Evolutionary conservation across 2,329 filamentous ascomycete genomes (phyloP).

Genomic region (Alternaria angustiovoidea): DNA sequence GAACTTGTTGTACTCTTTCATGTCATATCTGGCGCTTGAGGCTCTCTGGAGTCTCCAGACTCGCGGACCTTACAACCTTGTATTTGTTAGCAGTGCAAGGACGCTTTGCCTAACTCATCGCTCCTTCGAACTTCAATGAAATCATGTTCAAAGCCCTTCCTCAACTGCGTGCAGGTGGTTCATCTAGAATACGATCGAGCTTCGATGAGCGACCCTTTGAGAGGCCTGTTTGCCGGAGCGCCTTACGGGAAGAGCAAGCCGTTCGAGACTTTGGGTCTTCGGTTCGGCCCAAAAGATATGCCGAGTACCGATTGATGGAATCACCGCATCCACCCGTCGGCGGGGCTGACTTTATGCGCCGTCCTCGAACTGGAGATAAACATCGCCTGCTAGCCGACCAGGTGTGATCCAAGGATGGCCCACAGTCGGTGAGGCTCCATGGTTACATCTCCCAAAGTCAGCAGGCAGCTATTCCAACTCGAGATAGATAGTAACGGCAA

Average conservation of each 20-base stretch:
- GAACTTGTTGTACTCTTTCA: background rate
- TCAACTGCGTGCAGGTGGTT: background rate
- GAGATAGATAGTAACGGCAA: no score
- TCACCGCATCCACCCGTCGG: no score
- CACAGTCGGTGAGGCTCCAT: background rate
- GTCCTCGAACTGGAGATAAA: background rate
- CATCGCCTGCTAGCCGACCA: no score
- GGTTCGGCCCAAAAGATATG: background rate
- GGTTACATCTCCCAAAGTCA: background rate
- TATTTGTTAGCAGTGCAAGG: background rate
- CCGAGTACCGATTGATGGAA: background rate
- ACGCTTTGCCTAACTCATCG: background rate
- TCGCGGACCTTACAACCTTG: background rate
- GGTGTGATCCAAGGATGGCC: no score
- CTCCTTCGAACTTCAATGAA: background rate
- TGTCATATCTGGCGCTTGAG: background rate
- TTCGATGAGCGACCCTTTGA: background rate
- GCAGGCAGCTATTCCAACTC: fast-evolving
- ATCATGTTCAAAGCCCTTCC: background rate
- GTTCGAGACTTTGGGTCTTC: background rate
- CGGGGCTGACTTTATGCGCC: background rate
- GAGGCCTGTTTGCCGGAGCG: background rate
- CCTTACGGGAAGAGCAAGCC: background rate
- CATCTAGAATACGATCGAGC: background rate
- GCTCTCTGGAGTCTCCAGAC: background rate